Evolutionary conservation across 495 filamentous ascomycete genomes (phyloP).

Genomic region (Pyrenula aspistea): DNA sequence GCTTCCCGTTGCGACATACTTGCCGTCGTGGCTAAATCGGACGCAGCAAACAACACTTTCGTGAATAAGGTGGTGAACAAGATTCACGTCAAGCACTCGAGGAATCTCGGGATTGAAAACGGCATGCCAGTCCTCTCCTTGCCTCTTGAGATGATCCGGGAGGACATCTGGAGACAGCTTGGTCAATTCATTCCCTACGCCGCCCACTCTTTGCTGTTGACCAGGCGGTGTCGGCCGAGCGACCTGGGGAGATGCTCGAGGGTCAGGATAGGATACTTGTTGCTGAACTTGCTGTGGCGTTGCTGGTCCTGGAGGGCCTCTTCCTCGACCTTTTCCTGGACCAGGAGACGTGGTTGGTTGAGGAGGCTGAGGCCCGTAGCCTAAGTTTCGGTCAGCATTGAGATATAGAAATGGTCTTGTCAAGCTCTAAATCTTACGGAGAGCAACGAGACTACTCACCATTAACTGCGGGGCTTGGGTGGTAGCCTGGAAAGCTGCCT

Average conservation of each 20-base stretch:
- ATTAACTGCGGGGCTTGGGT: conserved; percentile 53
- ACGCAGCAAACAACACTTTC: conserved; percentile 90
- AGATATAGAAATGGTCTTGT: conserved; percentile 15
- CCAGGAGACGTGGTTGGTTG: conserved; percentile 80
- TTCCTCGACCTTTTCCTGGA: conserved; percentile 49
- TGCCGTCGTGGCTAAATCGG: conserved; percentile 77
- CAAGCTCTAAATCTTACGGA: conserved; percentile 7
- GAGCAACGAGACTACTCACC: conserved; percentile 37
- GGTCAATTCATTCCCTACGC: conserved; percentile 65
- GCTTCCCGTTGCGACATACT: conserved; percentile 80
- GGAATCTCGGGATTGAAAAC: conserved; percentile 81
- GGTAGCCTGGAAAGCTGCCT: conserved; percentile 44
- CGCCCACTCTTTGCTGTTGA: conserved; percentile 41
- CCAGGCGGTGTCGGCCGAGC: conserved; percentile 67
- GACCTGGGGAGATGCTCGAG: conserved; percentile 73
- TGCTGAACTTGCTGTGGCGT: conserved; percentile 84
- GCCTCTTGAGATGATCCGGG: conserved; percentile 71
- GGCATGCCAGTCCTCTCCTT: conserved; percentile 75
- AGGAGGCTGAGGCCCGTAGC: conserved; percentile 60
- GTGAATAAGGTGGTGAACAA: conserved; percentile 75
- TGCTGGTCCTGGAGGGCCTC: conserved; percentile 58
- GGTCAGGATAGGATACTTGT: conserved; percentile 63
- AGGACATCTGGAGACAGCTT: conserved; percentile 80
- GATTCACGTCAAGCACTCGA: conserved; percentile 72
- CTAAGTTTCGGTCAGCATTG: conserved; percentile 15